These are phyloP conservation scores for Termitomyces sp. DNA, from an alignment of 768 basidiomycete species.

Conservation along the genomic window DNA sequence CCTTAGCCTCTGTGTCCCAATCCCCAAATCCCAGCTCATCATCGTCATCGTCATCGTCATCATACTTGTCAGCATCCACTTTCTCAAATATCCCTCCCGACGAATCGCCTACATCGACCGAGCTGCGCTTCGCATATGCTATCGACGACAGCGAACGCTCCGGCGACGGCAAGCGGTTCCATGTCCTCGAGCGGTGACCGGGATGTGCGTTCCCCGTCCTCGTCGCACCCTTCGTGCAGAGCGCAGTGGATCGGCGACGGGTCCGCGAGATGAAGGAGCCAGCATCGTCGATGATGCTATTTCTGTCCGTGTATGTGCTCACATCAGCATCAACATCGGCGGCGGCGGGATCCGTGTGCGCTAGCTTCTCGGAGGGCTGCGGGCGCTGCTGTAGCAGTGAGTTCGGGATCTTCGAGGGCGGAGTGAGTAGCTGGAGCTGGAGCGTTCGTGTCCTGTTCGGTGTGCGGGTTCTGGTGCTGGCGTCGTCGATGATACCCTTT, in stretches of 20 bases:
- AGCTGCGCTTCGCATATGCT: slow-evolving; percentile 16
- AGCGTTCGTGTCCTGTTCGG: neutral
- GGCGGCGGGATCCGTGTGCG: too few species aligned
- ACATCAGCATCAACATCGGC: too few species aligned
- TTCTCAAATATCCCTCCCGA: too few species aligned
- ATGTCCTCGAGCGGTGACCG: neutral
- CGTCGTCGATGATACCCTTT: neutral
- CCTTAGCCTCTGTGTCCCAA: neutral
- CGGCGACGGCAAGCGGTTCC: slow-evolving; percentile 7
- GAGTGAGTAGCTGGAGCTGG: neutral
- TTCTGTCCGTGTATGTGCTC: too few species aligned
- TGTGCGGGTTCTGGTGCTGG: neutral
- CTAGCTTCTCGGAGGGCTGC: too few species aligned
- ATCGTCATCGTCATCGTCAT: neutral
- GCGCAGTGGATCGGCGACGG: slow-evolving; percentile 31
- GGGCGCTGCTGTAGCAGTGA: neutral
- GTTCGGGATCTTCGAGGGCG: neutral
- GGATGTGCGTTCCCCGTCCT: neutral
- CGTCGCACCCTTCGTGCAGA: slow-evolving; percentile 16
- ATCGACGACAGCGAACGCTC: slow-evolving; percentile 16
- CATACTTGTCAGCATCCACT: neutral
- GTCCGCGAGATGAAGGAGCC: slow-evolving; percentile 17
- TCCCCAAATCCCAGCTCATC: neutral
- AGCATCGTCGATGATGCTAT: slow-evolving; percentile 2
- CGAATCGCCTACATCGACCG: slow-evolving; percentile 3